These are phyloP conservation scores for Deinandra increscens DNA, from an alignment of 129 eudicot species.

Conservation along the genomic window DNA sequence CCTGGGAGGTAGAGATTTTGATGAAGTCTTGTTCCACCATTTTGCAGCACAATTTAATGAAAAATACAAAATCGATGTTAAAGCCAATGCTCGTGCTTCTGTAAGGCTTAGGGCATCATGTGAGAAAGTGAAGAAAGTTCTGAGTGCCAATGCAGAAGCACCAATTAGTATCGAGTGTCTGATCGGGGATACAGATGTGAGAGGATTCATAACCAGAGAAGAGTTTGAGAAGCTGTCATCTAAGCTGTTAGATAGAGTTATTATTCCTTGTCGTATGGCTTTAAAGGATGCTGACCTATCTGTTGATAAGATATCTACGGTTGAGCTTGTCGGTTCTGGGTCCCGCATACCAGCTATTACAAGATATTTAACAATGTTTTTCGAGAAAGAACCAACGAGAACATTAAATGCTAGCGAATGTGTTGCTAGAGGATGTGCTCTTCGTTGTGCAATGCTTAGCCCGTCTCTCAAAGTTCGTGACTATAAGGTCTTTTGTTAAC, in stretches of 20 bases:
- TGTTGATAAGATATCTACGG: slow-evolving; percentile 49
- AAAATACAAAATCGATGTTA: slow-evolving; percentile 55
- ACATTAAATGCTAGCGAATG: slow-evolving; percentile 85
- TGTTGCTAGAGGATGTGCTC: slow-evolving; percentile 91
- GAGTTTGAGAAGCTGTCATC: slow-evolving; percentile 74
- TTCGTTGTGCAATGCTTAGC: slow-evolving; percentile 90
- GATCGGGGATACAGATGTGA: slow-evolving; percentile 85
- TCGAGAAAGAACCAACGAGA: slow-evolving; percentile 60
- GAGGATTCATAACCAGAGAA: slow-evolving; percentile 68
- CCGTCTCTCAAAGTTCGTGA: slow-evolving; percentile 66
- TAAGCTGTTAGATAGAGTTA: slow-evolving; percentile 52
- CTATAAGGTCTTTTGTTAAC: slow-evolving; percentile 56
- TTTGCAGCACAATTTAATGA: slow-evolving; percentile 60
- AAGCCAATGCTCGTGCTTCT: slow-evolving; percentile 60
- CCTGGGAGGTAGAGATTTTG: slow-evolving; percentile 90
- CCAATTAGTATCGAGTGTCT: slow-evolving; percentile 74
- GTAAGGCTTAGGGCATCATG: slow-evolving; percentile 69
- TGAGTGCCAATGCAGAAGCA: slow-evolving; percentile 90
- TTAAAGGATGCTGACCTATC: slow-evolving; percentile 48
- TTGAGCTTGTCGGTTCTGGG: slow-evolving; percentile 92
- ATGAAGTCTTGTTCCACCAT: slow-evolving; percentile 65
- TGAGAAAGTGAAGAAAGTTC: slow-evolving; percentile 79
- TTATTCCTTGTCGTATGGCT: slow-evolving; percentile 63
- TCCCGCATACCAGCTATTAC: slow-evolving; percentile 76
- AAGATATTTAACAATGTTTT: slow-evolving; percentile 42